Percentiles rank a stretch among this genome's conserved stretches.
These are phyloP conservation scores for Russula olivacea DNA, from an alignment of 768 basidiomycete species.

Conservation along the genomic window DNA sequence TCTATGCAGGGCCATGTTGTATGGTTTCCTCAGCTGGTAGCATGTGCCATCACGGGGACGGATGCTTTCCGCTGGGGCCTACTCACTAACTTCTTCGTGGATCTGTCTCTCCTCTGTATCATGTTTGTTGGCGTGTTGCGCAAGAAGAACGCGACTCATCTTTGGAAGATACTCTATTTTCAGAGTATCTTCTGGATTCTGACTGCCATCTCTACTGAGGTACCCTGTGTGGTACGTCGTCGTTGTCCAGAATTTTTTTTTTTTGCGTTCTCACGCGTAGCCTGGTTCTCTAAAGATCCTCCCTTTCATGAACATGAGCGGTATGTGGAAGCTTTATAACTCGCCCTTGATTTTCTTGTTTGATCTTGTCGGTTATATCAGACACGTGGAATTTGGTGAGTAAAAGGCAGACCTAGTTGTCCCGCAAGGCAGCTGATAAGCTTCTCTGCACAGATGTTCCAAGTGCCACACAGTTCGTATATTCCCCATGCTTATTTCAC, in stretches of 20 bases:
- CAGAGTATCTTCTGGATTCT: constrained; percentile 13
- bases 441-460: constrained; percentile 11
- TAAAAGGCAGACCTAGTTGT: background rate
- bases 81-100: constrained; percentile 14
- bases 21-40: background rate
- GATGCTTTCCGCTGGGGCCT: constrained; percentile 10
- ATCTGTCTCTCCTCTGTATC: constrained; percentile 14
- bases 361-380: background rate
- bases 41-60: constrained; percentile 3
- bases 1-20: background rate
- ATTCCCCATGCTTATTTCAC: constrained; percentile 2
- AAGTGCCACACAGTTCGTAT: constrained; percentile 20
- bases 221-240: constrained; percentile 12
- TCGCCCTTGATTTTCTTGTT: background rate
- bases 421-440: background rate
- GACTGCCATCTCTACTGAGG: constrained; percentile 6
- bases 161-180: constrained; percentile 18
- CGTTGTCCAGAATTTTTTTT: background rate
- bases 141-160: constrained; percentile 14
- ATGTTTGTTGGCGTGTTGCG: constrained; percentile 20
- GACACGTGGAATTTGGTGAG: background rate
- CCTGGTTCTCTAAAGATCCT: background rate
- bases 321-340: background rate
- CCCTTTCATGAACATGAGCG: constrained; percentile 3
- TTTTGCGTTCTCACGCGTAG: background rate